A percentile compares a stretch with the other conserved stretches of the same genome.
These are phyloP conservation scores for Penicillium atrosanguineum DNA, from an alignment of 495 filamentous ascomycete species.

Conservation along the genomic window DNA sequence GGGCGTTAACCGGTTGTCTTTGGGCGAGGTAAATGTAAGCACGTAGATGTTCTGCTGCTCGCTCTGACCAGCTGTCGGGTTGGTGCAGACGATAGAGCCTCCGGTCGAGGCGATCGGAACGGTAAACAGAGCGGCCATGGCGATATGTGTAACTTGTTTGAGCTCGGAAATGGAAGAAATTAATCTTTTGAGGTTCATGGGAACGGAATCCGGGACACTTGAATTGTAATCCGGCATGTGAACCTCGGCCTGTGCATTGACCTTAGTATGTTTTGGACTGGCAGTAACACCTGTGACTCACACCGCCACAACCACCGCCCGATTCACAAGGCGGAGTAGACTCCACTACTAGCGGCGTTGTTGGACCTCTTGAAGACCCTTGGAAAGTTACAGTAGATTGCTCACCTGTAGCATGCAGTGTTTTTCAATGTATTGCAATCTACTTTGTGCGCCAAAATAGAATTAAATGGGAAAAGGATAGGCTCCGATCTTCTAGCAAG, in stretches of 20 bases:
- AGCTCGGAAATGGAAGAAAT: background rate
- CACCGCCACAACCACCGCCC: no score
- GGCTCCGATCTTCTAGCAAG: no score
- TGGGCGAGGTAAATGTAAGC: conserved; percentile 65
- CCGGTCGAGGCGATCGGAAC: conserved; percentile 44
- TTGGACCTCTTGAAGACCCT: no score
- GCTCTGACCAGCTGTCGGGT: conserved; percentile 38
- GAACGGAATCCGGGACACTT: background rate
- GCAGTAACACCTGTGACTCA: no score
- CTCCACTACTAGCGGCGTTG: no score
- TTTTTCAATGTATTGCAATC: no score
- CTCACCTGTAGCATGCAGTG: no score
- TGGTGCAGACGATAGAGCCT: conserved; percentile 56
- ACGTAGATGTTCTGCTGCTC: conserved; percentile 57
- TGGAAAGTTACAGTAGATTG: no score
- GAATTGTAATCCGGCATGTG: background rate
- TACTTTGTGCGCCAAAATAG: no score
- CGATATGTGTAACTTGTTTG: background rate
- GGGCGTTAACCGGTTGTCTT: conserved; percentile 73
- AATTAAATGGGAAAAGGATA: no score
- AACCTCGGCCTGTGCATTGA: background rate
- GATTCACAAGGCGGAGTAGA: no score
- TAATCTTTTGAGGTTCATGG: background rate
- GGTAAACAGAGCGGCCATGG: conserved; percentile 41
- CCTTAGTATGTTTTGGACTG: no score